Evolutionary conservation across 768 basidiomycete genomes (phyloP).

Genomic region (Boletus sensibilis): DNA sequence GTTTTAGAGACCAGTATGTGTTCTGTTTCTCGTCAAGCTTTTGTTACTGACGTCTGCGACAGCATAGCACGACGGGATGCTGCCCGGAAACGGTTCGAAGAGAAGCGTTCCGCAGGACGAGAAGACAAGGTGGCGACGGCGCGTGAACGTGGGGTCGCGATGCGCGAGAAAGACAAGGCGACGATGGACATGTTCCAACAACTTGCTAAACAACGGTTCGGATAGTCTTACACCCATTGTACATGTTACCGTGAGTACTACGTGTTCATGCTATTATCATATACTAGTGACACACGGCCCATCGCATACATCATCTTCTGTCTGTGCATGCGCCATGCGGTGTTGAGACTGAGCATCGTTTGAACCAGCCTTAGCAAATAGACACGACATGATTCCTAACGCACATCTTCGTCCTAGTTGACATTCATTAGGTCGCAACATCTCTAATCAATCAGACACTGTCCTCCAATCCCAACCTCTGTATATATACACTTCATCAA

Average conservation of each 20-base stretch:
- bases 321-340: not conserved
- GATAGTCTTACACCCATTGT: constrained; percentile 40
- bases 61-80: constrained; percentile 77
- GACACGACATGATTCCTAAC: constrained; percentile 16
- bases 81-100: constrained; percentile 57
- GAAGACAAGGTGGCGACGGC: constrained; percentile 52
- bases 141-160: constrained; percentile 60
- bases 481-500: not conserved
- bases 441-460: not conserved
- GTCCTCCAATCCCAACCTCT: not conserved
- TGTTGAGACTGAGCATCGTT: not conserved
- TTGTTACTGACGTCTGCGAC: constrained; percentile 4
- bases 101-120: constrained; percentile 39
- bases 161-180: constrained; percentile 78
- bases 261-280: not conserved
- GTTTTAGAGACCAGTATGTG: constrained; percentile 74
- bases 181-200: constrained; percentile 98
- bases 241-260: constrained; percentile 19
- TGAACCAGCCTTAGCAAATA: no score
- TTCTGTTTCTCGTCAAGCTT: not conserved
- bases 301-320: not conserved
- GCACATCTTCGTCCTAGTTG: not conserved
- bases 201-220: constrained; percentile 84
- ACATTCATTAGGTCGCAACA: not conserved
- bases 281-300: not conserved